Conservation (phyloP, 495 filamentous ascomycete species). For the Eremomyces bilateralis region DNA sequence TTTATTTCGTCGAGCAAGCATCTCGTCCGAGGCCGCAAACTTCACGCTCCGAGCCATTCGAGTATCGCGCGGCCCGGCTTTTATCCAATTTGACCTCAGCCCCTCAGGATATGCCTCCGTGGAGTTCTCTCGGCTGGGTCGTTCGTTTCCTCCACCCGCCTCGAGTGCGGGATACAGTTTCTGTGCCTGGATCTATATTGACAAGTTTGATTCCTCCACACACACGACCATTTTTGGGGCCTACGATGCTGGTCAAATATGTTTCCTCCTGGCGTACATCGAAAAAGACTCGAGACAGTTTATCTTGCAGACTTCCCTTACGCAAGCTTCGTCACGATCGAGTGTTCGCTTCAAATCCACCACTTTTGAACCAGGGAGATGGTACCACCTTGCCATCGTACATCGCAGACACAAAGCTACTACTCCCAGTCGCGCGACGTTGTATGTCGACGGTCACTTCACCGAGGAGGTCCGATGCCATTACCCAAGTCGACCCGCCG, state of each 20-base stretch:
- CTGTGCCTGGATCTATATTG: conserved; percentile 67
- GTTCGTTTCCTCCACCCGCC: conserved; percentile 55
- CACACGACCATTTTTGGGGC: conserved; percentile 94
- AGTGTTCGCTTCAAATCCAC: conserved; percentile 84
- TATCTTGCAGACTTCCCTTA: conserved; percentile 89
- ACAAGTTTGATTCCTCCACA: conserved; percentile 58
- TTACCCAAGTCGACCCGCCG: conserved; percentile 37
- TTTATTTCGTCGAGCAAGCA: too few relatives aligned
- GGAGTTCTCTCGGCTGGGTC: conserved; percentile 63
- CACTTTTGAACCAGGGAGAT: conserved; percentile 45
- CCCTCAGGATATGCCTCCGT: conserved; percentile 70
- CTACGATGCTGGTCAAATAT: conserved; percentile 79
- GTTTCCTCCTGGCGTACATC: conserved; percentile 82
- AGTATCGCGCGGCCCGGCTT: conserved; percentile 50
- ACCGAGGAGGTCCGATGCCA: conserved; percentile 74
- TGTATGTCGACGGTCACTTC: conserved; percentile 88
- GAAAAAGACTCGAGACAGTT: conserved; percentile 90
- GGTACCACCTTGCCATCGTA: conserved; percentile 84
- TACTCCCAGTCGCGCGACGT: conserved; percentile 56
- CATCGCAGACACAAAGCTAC: conserved; percentile 60
- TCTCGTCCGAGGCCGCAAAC: too few relatives aligned
- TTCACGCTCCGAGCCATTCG: too few relatives aligned
- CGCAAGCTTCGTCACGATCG: conserved; percentile 53
- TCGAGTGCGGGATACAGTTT: conserved; percentile 69
- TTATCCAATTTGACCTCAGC: conserved; percentile 86